Evolutionary conservation across 345 rosid genomes (phyloP).

Genomic region (Melaleuca quinquenervia): DNA sequence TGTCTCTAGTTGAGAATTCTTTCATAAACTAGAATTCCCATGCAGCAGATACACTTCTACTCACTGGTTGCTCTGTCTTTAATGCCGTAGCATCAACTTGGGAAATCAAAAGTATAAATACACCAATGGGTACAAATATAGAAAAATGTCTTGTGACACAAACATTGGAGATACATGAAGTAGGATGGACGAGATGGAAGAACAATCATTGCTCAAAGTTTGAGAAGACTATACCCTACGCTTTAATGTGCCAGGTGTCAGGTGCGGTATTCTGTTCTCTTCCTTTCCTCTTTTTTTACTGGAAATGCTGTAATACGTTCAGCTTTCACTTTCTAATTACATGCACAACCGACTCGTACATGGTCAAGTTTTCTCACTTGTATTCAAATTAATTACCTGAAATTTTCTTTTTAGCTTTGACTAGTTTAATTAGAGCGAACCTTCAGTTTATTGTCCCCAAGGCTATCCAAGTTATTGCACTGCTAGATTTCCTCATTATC

Average conservation of each 20-base stretch:
- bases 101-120: constrained; percentile 68
- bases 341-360: not conserved
- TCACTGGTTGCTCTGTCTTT: constrained; percentile 1
- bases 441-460: not conserved
- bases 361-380: not conserved
- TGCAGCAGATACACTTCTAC: not conserved
- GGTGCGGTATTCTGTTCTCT: constrained; percentile 17
- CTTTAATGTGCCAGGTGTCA: constrained; percentile 78
- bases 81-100: constrained; percentile 71
- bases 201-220: constrained; percentile 60
- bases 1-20: not conserved
- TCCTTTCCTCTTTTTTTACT: not conserved
- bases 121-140: constrained; percentile 45
- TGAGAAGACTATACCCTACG: constrained; percentile 70
- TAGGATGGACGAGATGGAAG: constrained; percentile 81
- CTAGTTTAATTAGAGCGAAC: not conserved
- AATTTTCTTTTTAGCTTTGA: not conserved
- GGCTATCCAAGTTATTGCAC: not conserved
- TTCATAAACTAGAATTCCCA: not conserved
- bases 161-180: constrained; percentile 68
- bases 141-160: constrained; percentile 71
- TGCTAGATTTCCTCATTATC: not conserved
- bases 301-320: not conserved
- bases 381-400: not conserved
- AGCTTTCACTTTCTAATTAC: not conserved